phyloP scores from a whole-genome alignment of 73 alveolate species.

The Tetrahymena malaccensis region DNA sequence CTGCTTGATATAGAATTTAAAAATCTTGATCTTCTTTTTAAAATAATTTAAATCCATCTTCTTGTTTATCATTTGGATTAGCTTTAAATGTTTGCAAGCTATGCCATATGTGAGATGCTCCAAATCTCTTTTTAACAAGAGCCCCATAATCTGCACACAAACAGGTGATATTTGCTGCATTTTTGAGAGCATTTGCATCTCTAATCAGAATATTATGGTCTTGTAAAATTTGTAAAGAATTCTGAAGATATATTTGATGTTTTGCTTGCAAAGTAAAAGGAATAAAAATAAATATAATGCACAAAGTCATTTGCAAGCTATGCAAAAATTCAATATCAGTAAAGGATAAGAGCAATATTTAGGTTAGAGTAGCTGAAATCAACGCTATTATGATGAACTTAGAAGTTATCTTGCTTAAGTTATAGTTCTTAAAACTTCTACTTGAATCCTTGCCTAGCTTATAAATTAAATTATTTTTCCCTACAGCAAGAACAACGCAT shows the following conservation, averaged over 20 bases:
- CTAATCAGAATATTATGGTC: neutral
- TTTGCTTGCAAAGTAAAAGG: neutral
- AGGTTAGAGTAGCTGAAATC: neutral
- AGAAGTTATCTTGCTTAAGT: neutral
- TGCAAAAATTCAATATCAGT: neutral
- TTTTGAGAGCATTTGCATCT: neutral
- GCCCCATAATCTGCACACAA: neutral
- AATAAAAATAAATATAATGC: neutral
- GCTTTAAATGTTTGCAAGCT: neutral
- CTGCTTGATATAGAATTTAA: neutral
- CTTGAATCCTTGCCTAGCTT: neutral
- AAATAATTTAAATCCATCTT: neutral
- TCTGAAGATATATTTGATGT: neutral
- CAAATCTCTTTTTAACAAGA: neutral
- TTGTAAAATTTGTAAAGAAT: neutral
- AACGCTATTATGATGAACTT: neutral
- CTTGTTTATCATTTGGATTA: neutral
- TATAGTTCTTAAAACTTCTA: neutral
- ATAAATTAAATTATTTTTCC: neutral
- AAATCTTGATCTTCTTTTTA: neutral
- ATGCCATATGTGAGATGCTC: neutral
- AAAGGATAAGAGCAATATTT: neutral
- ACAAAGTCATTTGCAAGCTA: neutral
- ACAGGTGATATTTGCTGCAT: neutral
- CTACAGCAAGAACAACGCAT: neutral